These are phyloP conservation scores for Yamadazyma dushanensis DNA, from an alignment of 1,139 yeast species.

Conservation along the genomic window DNA sequence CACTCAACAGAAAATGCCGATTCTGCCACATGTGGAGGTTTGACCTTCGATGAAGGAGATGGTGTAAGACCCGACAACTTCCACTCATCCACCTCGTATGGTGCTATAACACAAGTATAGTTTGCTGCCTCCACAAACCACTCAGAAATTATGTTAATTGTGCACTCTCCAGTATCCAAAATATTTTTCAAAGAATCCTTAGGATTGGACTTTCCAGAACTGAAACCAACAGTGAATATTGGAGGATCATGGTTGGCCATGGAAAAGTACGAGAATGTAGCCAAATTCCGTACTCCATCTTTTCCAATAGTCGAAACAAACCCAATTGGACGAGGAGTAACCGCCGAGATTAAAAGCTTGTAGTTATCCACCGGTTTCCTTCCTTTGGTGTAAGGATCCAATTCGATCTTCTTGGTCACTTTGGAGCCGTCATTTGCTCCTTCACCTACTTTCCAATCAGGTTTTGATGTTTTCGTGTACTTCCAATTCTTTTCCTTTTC, in stretches of 20 bases:
- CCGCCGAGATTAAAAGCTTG: conserved; percentile 47
- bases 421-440: conserved; percentile 42
- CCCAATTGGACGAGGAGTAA: conserved; percentile 61
- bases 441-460: conserved; percentile 46
- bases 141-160: conserved; percentile 58
- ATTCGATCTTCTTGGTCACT: conserved; percentile 32
- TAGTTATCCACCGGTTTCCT: conserved; percentile 48
- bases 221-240: conserved; percentile 50
- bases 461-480: conserved; percentile 21
- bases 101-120: conserved; percentile 44
- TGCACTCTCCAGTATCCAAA: conserved; percentile 52
- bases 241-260: conserved; percentile 57
- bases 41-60: conserved; percentile 40
- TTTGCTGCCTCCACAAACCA: conserved; percentile 68
- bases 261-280: conserved; percentile 58
- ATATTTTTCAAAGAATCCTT: conserved; percentile 54
- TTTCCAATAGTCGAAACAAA: conserved; percentile 47
- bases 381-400: conserved; percentile 49
- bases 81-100: conserved; percentile 55
- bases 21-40: conserved; percentile 57
- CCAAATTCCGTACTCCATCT: conserved; percentile 47
- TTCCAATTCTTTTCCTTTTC: background rate
- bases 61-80: conserved; percentile 54
- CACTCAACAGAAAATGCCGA: conserved; percentile 60
- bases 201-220: conserved; percentile 28